A percentile compares a stretch with the other conserved stretches of the same genome.
Conservation (phyloP, 257 asterid species). For the Dorcoceras hygrometricum region DNA sequence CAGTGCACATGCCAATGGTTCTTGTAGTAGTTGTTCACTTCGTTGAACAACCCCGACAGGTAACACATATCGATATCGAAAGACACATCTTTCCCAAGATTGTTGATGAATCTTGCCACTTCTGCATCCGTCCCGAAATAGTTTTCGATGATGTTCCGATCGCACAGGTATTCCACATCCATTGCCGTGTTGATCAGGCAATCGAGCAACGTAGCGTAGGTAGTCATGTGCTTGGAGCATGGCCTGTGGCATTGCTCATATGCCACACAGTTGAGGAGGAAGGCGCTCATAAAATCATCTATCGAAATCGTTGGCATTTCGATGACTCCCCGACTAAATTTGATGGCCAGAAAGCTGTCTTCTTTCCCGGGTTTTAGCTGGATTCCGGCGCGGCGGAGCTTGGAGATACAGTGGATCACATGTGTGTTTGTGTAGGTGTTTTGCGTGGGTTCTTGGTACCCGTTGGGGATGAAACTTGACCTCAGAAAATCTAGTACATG, state of each 20-base stretch:
- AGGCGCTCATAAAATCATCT: conserved; percentile 75
- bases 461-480: conserved; percentile 55
- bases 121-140: conserved; percentile 73
- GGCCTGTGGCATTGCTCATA: conserved; percentile 74
- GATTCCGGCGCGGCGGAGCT: conserved; percentile 75
- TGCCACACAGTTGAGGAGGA: conserved; percentile 76
- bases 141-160: conserved; percentile 61
- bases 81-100: conserved; percentile 77
- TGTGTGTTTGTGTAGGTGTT: conserved; percentile 28
- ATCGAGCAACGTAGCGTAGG: conserved; percentile 68
- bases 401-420: conserved; percentile 61
- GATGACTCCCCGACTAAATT: conserved; percentile 56
- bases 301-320: conserved; percentile 68
- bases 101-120: conserved; percentile 60
- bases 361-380: conserved; percentile 34
- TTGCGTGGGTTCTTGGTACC: conserved; percentile 24
- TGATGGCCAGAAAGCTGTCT: conserved; percentile 53
- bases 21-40: conserved; percentile 56
- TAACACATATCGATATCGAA: conserved; percentile 61
- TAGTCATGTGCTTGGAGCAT: conserved; percentile 70
- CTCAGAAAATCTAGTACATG: conserved; percentile 85
- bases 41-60: conserved; percentile 51
- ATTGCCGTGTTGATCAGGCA: conserved; percentile 54
- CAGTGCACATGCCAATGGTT: conserved; percentile 65
- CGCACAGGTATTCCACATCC: conserved; percentile 61